These are phyloP conservation scores for Penicillium sp. DNA, from an alignment of 2,329 filamentous ascomycete species.

Conservation along the genomic window DNA sequence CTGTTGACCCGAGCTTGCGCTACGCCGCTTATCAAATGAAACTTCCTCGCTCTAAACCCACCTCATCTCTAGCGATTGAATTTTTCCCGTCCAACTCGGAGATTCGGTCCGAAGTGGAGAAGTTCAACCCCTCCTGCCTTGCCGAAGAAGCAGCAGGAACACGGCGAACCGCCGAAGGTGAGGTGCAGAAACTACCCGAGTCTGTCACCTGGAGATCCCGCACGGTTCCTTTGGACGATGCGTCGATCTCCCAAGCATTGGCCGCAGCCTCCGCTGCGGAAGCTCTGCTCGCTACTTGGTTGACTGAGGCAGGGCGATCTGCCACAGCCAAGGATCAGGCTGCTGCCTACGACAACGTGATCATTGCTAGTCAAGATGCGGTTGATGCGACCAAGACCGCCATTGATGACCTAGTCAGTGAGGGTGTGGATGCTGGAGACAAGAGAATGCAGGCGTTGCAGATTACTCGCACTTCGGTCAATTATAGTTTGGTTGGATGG, in stretches of 20 bases:
- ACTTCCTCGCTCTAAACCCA: conserved; percentile 79
- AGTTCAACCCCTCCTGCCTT: conserved; percentile 68
- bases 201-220: conserved; percentile 83
- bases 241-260: conserved; percentile 83
- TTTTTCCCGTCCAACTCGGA: conserved; percentile 68
- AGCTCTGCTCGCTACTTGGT: conserved; percentile 49
- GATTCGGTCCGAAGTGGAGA: conserved; percentile 68
- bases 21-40: conserved; percentile 93
- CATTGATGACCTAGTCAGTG: conserved; percentile 83
- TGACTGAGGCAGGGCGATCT: conserved; percentile 44
- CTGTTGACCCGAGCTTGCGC: conserved; percentile 88
- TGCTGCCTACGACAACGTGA: conserved; percentile 84
- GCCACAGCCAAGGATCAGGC: conserved; percentile 64
- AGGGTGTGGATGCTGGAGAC: conserved; percentile 82
- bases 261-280: conserved; percentile 65
- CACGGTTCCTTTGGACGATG: conserved; percentile 87
- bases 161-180: conserved; percentile 47
- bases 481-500: conserved; percentile 93
- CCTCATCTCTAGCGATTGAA: conserved; percentile 74
- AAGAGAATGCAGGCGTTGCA: conserved; percentile 87
- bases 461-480: conserved; percentile 88
- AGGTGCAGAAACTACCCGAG: conserved; percentile 60
- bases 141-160: conserved; percentile 57
- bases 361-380: conserved; percentile 88
- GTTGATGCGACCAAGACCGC: conserved; percentile 91